phyloP scores from a whole-genome alignment of 176 grass and related monocot genomes.

The Juncus inflexus region DNA sequence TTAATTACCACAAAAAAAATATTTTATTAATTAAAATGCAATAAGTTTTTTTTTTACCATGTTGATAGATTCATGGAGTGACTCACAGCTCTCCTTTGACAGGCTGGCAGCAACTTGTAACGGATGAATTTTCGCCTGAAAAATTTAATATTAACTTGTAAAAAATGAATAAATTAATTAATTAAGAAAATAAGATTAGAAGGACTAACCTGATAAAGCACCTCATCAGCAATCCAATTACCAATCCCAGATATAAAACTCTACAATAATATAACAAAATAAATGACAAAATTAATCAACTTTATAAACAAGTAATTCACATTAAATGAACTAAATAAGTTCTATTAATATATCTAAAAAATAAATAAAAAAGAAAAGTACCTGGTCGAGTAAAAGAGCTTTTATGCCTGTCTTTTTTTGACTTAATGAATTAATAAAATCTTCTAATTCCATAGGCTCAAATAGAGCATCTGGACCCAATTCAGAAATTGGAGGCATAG shows the following conservation, averaged over 20 bases:
- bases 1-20: background rate
- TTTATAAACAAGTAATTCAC: background rate
- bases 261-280: constrained; percentile 33
- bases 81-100: constrained; percentile 60
- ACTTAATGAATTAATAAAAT: constrained; percentile 48
- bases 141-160: constrained; percentile 23
- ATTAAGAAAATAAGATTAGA: background rate
- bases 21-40: too few species aligned
- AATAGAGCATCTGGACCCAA: constrained; percentile 85
- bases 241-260: constrained; percentile 90
- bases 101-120: constrained; percentile 68
- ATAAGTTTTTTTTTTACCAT: constrained; percentile 32
- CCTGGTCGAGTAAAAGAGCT: constrained; percentile 88
- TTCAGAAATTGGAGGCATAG: constrained; percentile 78
- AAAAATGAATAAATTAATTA: background rate
- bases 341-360: constrained; percentile 14
- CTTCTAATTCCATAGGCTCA: constrained; percentile 56
- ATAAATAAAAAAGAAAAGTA: constrained; percentile 23
- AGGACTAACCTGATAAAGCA: constrained; percentile 79
- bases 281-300: background rate
- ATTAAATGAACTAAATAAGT: too few species aligned
- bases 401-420: constrained; percentile 86
- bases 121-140: constrained; percentile 75
- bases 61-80: constrained; percentile 62
- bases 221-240: constrained; percentile 94